These are phyloP conservation scores for Fusarium setosum DNA, from an alignment of 2,329 filamentous ascomycete genomes.

Conservation along the genomic window DNA sequence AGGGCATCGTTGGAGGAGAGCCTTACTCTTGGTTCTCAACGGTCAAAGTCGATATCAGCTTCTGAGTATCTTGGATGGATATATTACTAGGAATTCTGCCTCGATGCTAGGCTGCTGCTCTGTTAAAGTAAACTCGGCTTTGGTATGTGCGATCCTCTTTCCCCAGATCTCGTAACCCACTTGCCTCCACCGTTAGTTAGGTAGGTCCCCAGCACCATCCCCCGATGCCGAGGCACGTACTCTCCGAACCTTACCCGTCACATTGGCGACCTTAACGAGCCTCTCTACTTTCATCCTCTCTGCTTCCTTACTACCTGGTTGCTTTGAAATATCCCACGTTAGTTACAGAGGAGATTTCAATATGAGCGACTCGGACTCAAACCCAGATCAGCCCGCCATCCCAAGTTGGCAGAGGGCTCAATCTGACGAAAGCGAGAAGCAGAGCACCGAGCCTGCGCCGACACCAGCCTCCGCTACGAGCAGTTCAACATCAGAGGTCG, in stretches of 20 bases:
- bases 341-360: background rate
- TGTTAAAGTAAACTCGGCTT: too few species aligned
- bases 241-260: slow-evolving; percentile 39
- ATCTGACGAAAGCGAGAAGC: slow-evolving; percentile 26
- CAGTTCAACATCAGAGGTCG: slow-evolving; percentile 28
- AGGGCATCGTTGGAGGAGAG: too few species aligned
- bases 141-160: background rate
- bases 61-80: too few species aligned
- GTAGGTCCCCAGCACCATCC: slow-evolving; percentile 21
- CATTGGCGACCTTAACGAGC: slow-evolving; percentile 20
- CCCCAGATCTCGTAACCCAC: slow-evolving; percentile 10
- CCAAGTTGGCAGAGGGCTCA: slow-evolving; percentile 48
- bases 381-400: slow-evolving; percentile 36
- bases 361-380: slow-evolving; percentile 50
- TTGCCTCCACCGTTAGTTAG: slow-evolving; percentile 37
- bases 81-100: too few species aligned
- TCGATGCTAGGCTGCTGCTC: too few species aligned
- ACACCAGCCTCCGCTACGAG: slow-evolving; percentile 30
- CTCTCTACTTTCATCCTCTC: slow-evolving; percentile 2
- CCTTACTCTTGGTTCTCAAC: too few species aligned
- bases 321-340: background rate
- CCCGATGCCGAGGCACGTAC: slow-evolving; percentile 43
- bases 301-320: background rate
- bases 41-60: too few species aligned
- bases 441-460: slow-evolving; percentile 25